Conservation (phyloP, 2,329 filamentous ascomycete species). For the Fusarium solani-melongenae region DNA sequence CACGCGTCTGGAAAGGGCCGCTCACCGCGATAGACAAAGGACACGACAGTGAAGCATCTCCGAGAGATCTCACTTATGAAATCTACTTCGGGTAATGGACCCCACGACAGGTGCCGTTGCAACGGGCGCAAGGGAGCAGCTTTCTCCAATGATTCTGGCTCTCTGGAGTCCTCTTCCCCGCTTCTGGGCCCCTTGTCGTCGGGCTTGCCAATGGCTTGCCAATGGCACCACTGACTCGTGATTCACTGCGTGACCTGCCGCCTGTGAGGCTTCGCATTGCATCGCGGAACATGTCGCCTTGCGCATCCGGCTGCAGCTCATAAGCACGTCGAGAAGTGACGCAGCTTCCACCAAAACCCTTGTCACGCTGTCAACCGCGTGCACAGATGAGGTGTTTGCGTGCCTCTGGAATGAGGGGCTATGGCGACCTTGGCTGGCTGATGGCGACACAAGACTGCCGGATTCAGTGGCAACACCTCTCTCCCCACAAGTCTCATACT, state of each 20-base stretch:
- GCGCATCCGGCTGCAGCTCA: conserved; percentile 19
- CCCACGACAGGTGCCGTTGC: conserved; percentile 35
- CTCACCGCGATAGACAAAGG: conserved; percentile 24
- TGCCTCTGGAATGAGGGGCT: conserved; percentile 1
- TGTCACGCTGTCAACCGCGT: conserved; percentile 23
- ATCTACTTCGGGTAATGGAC: conserved; percentile 33
- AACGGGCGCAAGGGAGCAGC: conserved; percentile 34
- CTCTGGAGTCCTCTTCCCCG: conserved; percentile 4
- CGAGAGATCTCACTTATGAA: conserved; percentile 20
- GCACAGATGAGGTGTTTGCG: conserved; percentile 8
- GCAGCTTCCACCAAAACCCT: conserved; percentile 17
- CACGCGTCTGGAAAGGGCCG: conserved; percentile 27
- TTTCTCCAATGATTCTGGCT: conserved; percentile 9
- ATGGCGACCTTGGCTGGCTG: conserved; percentile 20
- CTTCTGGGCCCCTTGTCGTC: conserved; percentile 15
- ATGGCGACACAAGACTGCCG: conserved; percentile 14
- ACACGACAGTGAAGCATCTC: conserved; percentile 5
- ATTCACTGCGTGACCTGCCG: conserved; percentile 27
- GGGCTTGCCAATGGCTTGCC: conserved; percentile 24
- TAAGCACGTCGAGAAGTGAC: conserved; percentile 29
- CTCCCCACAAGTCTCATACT: conserved; percentile 10
- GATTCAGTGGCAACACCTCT: conserved; percentile 11
- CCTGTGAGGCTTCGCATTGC: conserved; percentile 24
- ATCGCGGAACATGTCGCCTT: conserved; percentile 26
- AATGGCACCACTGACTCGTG: conserved; percentile 37